Evolutionary conservation across 257 asterid species (phyloP).

Genomic region (Galeopsis tetrahit): DNA sequence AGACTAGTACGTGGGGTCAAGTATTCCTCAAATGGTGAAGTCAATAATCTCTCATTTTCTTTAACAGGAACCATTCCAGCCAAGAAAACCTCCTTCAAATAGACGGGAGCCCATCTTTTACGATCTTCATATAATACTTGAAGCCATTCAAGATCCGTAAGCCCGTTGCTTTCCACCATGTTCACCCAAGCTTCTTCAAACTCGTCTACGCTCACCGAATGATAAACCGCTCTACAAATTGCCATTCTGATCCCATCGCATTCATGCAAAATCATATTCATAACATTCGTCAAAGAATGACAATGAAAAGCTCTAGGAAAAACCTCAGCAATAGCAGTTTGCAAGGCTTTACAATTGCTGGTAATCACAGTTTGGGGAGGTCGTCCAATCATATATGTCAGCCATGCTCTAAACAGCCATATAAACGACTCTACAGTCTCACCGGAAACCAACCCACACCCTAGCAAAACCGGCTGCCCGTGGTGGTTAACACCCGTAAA

Average conservation of each 20-base stretch:
- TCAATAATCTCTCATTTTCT: constrained; percentile 35
- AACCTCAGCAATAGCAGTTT: constrained; percentile 55
- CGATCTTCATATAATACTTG: constrained; percentile 55
- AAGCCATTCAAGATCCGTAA: constrained; percentile 46
- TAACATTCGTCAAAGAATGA: constrained; percentile 44
- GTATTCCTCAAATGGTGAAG: constrained; percentile 49
- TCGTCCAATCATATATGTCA: constrained; percentile 64
- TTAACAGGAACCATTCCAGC: constrained; percentile 45
- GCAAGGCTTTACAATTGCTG: constrained; percentile 43
- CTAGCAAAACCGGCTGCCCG: constrained; percentile 51
- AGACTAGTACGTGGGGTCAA: constrained; percentile 47
- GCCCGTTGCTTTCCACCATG: constrained; percentile 40
- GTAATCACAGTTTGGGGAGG: constrained; percentile 54
- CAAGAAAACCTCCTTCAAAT: constrained; percentile 53
- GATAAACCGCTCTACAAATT: constrained; percentile 41
- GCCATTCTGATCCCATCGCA: constrained; percentile 39
- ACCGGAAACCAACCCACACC: constrained; percentile 61
- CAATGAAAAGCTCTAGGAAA: constrained; percentile 62
- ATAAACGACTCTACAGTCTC: constrained; percentile 51
- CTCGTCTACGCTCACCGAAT: constrained; percentile 44
- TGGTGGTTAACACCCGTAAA: constrained; percentile 66
- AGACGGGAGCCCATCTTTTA: constrained; percentile 61
- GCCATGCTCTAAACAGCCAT: constrained; percentile 71
- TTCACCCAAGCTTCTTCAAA: constrained; percentile 67
- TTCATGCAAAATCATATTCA: constrained; percentile 39